Conservation (phyloP, 768 basidiomycete species). For the Trametes cinnabarina region DNA sequence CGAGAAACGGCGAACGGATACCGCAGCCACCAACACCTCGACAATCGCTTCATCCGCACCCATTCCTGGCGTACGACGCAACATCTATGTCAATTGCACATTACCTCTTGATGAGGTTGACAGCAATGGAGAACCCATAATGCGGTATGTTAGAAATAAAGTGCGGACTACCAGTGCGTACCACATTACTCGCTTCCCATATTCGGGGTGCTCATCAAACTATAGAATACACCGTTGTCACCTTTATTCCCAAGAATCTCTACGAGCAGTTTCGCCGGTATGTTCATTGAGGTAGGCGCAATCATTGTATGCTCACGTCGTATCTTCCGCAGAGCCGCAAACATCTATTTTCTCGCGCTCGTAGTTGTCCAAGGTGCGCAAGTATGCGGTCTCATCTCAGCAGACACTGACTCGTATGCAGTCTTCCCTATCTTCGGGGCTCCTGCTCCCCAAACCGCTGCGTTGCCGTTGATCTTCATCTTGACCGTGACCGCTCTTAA, state of each 20-base stretch:
- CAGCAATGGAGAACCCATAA: conserved; percentile 70
- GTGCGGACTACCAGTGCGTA: conserved; percentile 86
- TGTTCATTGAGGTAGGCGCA: conserved; percentile 20
- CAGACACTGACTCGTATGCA: conserved; percentile 28
- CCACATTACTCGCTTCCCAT: not conserved
- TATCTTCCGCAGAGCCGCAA: conserved; percentile 61
- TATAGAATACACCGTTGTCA: conserved; percentile 84
- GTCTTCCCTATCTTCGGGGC: conserved; percentile 93
- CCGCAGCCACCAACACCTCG: conserved; percentile 31
- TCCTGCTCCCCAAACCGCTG: conserved; percentile 74
- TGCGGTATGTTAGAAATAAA: conserved; percentile 87
- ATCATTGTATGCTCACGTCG: conserved; percentile 5
- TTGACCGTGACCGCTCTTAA: conserved; percentile 88
- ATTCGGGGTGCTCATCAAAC: not conserved
- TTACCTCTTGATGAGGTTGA: conserved; percentile 65
- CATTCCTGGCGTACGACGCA: conserved; percentile 55
- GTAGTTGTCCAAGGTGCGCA: conserved; percentile 74
- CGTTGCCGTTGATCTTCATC: conserved; percentile 86
- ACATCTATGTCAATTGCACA: conserved; percentile 78
- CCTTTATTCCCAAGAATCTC: conserved; percentile 92
- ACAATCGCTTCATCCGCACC: conserved; percentile 33
- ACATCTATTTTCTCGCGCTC: conserved; percentile 86
- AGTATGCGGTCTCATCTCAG: not conserved
- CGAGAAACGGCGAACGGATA: conserved; percentile 49
- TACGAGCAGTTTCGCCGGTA: conserved; percentile 92